phyloP scores from a whole-genome alignment of 257 asterid genomes.

The Salvia rosmarinus region DNA sequence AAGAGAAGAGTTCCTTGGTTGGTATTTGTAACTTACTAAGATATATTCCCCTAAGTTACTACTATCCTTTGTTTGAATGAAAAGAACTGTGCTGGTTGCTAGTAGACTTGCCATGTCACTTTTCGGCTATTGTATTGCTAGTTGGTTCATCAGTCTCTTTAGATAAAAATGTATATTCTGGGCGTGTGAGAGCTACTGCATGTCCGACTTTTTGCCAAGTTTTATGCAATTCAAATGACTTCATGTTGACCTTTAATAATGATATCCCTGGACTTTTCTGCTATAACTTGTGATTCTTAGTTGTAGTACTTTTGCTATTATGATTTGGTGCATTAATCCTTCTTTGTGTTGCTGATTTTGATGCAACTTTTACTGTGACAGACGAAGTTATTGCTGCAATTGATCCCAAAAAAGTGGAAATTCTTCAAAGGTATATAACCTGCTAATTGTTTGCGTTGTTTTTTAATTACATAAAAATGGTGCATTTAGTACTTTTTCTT shows the following conservation, averaged over 20 bases:
- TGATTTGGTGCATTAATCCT: slow-evolving; percentile 30
- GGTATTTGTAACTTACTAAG: background rate
- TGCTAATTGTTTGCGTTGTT: slow-evolving; percentile 4
- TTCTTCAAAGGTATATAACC: slow-evolving; percentile 79
- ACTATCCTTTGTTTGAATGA: background rate
- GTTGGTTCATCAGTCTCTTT: slow-evolving; percentile 6
- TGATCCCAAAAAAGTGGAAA: slow-evolving; percentile 90
- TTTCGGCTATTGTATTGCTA: slow-evolving; percentile 4
- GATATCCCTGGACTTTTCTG: background rate
- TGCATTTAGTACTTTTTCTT: background rate
- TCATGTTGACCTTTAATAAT: slow-evolving; percentile 14
- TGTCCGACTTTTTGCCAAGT: background rate
- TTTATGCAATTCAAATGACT: slow-evolving; percentile 1
- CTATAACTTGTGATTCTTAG: background rate
- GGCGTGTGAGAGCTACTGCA: background rate
- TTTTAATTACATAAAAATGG: slow-evolving; percentile 11
- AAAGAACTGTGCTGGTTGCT: background rate
- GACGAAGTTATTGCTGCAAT: slow-evolving; percentile 85
- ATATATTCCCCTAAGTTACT: background rate
- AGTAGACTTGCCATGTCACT: slow-evolving; percentile 10
- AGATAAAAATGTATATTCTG: slow-evolving; percentile 1
- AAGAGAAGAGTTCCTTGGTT: background rate
- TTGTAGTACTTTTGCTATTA: background rate
- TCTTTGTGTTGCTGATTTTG: slow-evolving; percentile 32
- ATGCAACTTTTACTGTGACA: slow-evolving; percentile 43